phyloP scores from a whole-genome alignment of 2,329 filamentous ascomycete species.

The Drechslerella dactyloides region DNA sequence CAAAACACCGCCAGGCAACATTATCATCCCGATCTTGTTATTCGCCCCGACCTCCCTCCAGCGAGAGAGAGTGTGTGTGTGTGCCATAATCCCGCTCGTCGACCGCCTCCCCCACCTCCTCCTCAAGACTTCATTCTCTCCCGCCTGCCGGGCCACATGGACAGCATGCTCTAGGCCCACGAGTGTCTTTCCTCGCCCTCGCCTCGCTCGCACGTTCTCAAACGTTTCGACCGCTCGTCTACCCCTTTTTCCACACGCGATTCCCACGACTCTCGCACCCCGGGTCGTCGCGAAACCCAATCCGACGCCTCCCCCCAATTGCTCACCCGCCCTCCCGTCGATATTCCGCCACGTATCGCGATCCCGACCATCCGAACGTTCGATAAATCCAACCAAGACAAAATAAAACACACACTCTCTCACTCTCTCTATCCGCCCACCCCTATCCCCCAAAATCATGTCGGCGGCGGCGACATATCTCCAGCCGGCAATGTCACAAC shows the following conservation, averaged over 20 bases:
- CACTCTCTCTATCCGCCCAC: background rate
- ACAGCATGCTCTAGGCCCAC: constrained; percentile 32
- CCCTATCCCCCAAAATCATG: constrained; percentile 31
- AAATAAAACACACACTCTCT: background rate
- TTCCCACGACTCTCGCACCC: constrained; percentile 17
- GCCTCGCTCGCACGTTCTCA: constrained; percentile 5
- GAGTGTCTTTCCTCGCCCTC: constrained; percentile 15
- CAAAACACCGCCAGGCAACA: no score
- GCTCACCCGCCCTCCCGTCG: constrained; percentile 2
- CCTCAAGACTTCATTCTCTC: constrained; percentile 5
- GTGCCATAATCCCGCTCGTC: no score
- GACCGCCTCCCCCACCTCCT: background rate
- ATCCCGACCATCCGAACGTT: background rate
- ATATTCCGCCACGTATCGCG: constrained; percentile 9
- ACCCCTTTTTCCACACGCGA: constrained; percentile 44
- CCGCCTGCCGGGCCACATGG: constrained; percentile 32
- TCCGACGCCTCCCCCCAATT: constrained; percentile 6
- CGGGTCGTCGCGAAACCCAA: constrained; percentile 13
- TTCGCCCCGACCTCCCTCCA: no score
- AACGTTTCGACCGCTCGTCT: constrained; percentile 34
- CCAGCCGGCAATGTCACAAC: constrained; percentile 49
- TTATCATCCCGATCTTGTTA: no score
- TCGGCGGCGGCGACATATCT: constrained; percentile 49
- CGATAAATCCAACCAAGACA: background rate
- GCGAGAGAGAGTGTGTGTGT: no score